Conservation (phyloP, 2,329 filamentous ascomycete genomes). For the Orbilia quercus region DNA sequence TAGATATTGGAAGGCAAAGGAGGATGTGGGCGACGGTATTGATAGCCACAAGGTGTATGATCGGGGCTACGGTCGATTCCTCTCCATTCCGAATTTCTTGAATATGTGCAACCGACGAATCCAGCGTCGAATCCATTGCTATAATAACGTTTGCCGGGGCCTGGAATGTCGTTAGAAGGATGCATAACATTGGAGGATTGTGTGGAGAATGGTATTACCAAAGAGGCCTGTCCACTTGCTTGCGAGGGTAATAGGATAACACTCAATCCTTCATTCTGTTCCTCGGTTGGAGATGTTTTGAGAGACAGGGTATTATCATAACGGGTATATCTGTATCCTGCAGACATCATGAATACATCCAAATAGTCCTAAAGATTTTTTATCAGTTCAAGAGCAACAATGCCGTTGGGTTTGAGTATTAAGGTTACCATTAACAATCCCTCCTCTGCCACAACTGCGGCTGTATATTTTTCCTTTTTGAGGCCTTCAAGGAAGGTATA, state of each 20-base stretch:
- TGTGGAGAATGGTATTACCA: slow-evolving; percentile 19
- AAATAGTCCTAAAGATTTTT: slow-evolving; percentile 20
- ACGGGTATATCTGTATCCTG: slow-evolving; percentile 21
- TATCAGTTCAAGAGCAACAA: slow-evolving; percentile 3
- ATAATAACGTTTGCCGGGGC: slow-evolving; percentile 31
- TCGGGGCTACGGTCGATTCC: background rate
- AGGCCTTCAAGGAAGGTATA: slow-evolving; percentile 23
- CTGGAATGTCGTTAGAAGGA: slow-evolving; percentile 23
- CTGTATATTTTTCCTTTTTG: slow-evolving; percentile 19
- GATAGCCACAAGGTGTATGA: slow-evolving; percentile 40
- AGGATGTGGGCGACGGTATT: slow-evolving; percentile 48
- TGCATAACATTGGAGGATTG: background rate
- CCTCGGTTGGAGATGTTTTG: background rate
- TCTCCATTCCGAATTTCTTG: slow-evolving; percentile 14
- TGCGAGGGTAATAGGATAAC: slow-evolving; percentile 30
- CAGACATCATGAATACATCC: slow-evolving; percentile 38
- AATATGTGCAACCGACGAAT: slow-evolving; percentile 22
- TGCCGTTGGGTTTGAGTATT: background rate
- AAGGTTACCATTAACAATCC: slow-evolving; percentile 40
- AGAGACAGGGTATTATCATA: slow-evolving; percentile 4
- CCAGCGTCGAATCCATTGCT: slow-evolving; percentile 36
- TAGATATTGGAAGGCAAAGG: slow-evolving; percentile 19
- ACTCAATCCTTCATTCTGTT: slow-evolving; percentile 10
- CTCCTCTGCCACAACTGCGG: slow-evolving; percentile 29
- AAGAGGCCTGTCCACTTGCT: background rate